Percentiles rank a stretch among this genome's conserved stretches.
phyloP scores from a whole-genome alignment of 2,329 filamentous ascomycete genomes.

The Acrocalymma vagum region DNA sequence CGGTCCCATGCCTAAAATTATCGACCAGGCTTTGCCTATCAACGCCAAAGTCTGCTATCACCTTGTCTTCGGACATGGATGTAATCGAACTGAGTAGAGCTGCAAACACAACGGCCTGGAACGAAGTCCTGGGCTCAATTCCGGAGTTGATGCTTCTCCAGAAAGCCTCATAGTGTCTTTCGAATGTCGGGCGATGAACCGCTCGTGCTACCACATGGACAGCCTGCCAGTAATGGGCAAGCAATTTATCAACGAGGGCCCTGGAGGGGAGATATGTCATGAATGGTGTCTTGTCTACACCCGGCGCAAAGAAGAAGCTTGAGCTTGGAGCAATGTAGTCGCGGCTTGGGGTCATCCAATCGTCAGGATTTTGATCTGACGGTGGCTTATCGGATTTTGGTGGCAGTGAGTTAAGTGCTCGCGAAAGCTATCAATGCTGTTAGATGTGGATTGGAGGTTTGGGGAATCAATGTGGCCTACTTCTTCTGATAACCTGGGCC shows the following conservation, averaged over 20 bases:
- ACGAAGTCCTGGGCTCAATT: constrained; percentile 69
- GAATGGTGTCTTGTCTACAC: constrained; percentile 55
- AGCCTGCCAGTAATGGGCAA: constrained; percentile 72
- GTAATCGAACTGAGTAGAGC: constrained; percentile 74
- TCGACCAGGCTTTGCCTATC: constrained; percentile 67
- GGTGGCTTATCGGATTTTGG: constrained; percentile 23
- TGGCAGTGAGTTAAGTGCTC: constrained; percentile 39
- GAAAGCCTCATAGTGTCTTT: constrained; percentile 70
- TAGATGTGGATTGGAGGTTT: constrained; percentile 1
- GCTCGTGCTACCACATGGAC: constrained; percentile 75
- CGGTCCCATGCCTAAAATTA: constrained; percentile 65
- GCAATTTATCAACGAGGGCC: constrained; percentile 66
- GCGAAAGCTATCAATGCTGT: constrained; percentile 31
- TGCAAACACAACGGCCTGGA: constrained; percentile 75
- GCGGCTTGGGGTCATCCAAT: constrained; percentile 69
- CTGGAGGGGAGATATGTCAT: constrained; percentile 69
- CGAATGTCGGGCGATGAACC: constrained; percentile 73
- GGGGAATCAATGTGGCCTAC: constrained; percentile 50
- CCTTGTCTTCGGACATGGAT: constrained; percentile 67
- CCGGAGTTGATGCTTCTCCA: constrained; percentile 69
- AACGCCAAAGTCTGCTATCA: constrained; percentile 63
- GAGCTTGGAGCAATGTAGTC: constrained; percentile 74
- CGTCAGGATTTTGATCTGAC: constrained; percentile 24
- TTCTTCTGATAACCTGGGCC: constrained; percentile 76
- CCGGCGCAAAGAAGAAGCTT: constrained; percentile 70